Evolutionary conservation across 2,329 filamentous ascomycete species (phyloP).

Genomic region (Cercospora sojina): DNA sequence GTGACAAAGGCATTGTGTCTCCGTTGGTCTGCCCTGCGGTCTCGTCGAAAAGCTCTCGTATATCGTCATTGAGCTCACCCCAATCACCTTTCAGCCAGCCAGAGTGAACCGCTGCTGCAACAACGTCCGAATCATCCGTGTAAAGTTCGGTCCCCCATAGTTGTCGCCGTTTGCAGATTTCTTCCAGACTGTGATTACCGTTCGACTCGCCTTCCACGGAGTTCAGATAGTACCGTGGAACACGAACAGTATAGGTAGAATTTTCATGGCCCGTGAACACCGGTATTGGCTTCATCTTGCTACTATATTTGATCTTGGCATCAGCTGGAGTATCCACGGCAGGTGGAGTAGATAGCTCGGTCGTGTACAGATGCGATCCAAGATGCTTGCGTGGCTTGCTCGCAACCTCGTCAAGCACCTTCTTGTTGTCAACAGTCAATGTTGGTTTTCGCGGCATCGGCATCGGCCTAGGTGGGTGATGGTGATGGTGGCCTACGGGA

Average conservation of each 20-base stretch:
- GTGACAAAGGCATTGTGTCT: slow-evolving; percentile 30
- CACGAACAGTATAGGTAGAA: slow-evolving; percentile 83
- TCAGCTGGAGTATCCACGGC: slow-evolving; percentile 41
- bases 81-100: slow-evolving; percentile 92
- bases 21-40: slow-evolving; percentile 36
- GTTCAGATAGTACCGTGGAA: slow-evolving; percentile 72
- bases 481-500: slow-evolving; percentile 40
- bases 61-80: slow-evolving; percentile 53
- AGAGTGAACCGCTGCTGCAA: slow-evolving; percentile 88
- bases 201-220: slow-evolving; percentile 20
- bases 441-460: slow-evolving; percentile 59
- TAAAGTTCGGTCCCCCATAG: slow-evolving; percentile 95
- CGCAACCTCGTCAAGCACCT: slow-evolving; percentile 69
- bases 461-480: slow-evolving; percentile 37
- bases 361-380: slow-evolving; percentile 78
- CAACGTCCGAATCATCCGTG: slow-evolving; percentile 90
- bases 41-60: slow-evolving; percentile 38
- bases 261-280: slow-evolving; percentile 77
- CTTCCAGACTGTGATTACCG: slow-evolving; percentile 64
- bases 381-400: slow-evolving; percentile 74
- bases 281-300: slow-evolving; percentile 70
- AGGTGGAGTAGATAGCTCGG: slow-evolving; percentile 55
- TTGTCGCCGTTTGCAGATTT: slow-evolving; percentile 76
- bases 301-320: slow-evolving; percentile 58
- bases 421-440: slow-evolving; percentile 65